Evolutionary conservation across 2,329 filamentous ascomycete genomes (phyloP), one percentile per base, ranked within the genome.

Genomic region (Xylariaceae sp.): DNA sequence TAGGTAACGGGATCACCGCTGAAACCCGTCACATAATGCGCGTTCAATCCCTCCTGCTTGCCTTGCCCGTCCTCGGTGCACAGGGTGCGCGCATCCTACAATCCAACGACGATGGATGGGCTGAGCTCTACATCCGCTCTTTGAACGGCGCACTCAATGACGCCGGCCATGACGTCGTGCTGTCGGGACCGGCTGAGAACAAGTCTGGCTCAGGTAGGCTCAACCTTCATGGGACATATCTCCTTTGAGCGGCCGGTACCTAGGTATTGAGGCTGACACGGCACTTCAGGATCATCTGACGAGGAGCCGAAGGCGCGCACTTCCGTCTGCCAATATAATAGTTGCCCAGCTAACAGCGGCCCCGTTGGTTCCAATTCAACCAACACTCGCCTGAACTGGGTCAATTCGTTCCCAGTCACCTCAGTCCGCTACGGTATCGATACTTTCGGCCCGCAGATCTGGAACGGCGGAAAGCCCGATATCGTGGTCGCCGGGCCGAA

Each of bases 71-170:
- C 21, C 21, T 59, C 10, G 63, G 54, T 32, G 61, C 53, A 4
- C 61, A 70, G 18, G 67, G 65, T 51, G 67, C 80, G 44, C 83
- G 84, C 62, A 83, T 88, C 65, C 68, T 90, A 51, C 83, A 87
- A 54, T 81, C 81, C 61, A 90, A 90, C 71, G 88, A 90, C 62
- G 88, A 90, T 67, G 88, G 88, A 32, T 90, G 88, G 88, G 86
- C 87, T 4, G 88, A 89, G 73, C 79, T 80, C 41, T 89, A 90
- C 65, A 74, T 87, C 48, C 81, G 88, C 16, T 77, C 79, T 0
- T 75, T 89, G 49, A 83, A 87, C 71, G 72, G 83, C 50, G 75
- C 78, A 12, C 73, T 90, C 41, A 78, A 73, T 9, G 71, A 71
- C 1, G 79, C 81, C 1, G 84, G 84, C 0, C 81, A 89, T 63